These are phyloP conservation scores for Talaromyces nanjingensis DNA, from an alignment of 495 filamentous ascomycete genomes.

Conservation along the genomic window DNA sequence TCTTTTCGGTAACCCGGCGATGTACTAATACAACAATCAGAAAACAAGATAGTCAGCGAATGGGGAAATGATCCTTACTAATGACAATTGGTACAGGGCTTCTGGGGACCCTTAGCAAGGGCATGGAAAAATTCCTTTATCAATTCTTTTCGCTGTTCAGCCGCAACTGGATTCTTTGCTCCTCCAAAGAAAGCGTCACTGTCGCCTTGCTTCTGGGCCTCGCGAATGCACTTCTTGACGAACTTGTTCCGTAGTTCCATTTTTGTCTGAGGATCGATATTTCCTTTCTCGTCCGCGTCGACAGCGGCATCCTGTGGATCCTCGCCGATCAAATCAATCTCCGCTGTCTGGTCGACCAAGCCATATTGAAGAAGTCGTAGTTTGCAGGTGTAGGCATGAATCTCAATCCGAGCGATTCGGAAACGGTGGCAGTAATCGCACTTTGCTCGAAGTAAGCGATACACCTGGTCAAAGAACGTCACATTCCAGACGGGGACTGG, in stretches of 20 bases:
- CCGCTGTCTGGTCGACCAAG: constrained; percentile 63
- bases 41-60: background rate
- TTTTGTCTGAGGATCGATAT: constrained; percentile 53
- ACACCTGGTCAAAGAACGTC: constrained; percentile 83
- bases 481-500: constrained; percentile 90
- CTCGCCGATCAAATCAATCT: constrained; percentile 53
- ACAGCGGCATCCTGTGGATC: constrained; percentile 28
- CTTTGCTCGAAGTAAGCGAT: constrained; percentile 74
- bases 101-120: constrained; percentile 48
- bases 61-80: constrained; percentile 37
- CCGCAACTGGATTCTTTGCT: constrained; percentile 73
- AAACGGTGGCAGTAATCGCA: constrained; percentile 86
- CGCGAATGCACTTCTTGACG: constrained; percentile 58
- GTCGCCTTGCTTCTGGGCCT: constrained; percentile 37
- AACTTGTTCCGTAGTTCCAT: constrained; percentile 61
- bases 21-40: constrained; percentile 39
- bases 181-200: constrained; percentile 46
- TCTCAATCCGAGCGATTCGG: constrained; percentile 61
- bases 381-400: constrained; percentile 77
- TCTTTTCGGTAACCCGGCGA: constrained; percentile 81
- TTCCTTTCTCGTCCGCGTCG: constrained; percentile 46
- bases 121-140: constrained; percentile 73
- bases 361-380: constrained; percentile 81
- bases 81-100: constrained; percentile 63
- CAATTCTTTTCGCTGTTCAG: constrained; percentile 63